These are phyloP conservation scores for Ceratocystiopsis minuta DNA, from an alignment of 2,329 filamentous ascomycete species.

Conservation along the genomic window DNA sequence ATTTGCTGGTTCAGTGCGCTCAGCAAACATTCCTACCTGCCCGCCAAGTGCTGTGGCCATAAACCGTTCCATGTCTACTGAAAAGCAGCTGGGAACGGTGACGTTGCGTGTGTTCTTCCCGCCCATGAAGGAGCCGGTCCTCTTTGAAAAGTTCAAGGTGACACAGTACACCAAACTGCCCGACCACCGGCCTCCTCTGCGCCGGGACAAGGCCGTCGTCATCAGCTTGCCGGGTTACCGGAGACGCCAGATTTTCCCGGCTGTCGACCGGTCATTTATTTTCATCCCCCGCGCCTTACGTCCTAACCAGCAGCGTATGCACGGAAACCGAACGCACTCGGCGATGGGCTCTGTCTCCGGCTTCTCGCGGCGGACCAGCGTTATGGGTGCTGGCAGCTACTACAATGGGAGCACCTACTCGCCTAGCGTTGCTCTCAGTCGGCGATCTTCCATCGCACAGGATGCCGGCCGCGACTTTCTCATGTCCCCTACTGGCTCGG, in stretches of 20 bases:
- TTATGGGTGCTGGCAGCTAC: constrained; percentile 38
- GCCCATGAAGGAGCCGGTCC: constrained; percentile 50
- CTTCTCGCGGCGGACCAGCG: constrained; percentile 64
- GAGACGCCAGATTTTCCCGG: constrained; percentile 81
- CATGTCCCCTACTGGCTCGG: constrained; percentile 64
- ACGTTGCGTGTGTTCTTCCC: constrained; percentile 70
- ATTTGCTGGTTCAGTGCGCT: neutral
- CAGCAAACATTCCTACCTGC: constrained; percentile 35
- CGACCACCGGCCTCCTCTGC: constrained; percentile 81
- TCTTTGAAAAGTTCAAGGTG: constrained; percentile 59
- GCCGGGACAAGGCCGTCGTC: constrained; percentile 88
- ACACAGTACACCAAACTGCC: constrained; percentile 89
- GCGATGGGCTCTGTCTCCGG: constrained; percentile 49
- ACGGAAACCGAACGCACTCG: constrained; percentile 58
- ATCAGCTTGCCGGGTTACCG: constrained; percentile 69
- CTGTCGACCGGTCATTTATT: constrained; percentile 81
- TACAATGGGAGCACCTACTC: constrained; percentile 62
- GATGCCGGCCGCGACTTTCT: constrained; percentile 53
- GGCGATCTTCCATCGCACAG: constrained; percentile 61
- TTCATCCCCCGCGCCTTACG: constrained; percentile 90
- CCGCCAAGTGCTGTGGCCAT: constrained; percentile 44
- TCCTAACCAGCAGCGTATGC: constrained; percentile 71
- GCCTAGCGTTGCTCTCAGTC: constrained; percentile 73
- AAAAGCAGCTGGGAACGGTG: constrained; percentile 66
- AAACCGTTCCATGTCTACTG: constrained; percentile 65